Conservation (phyloP, 106 monocot species). For the Alisma plantagoaquatica region DNA sequence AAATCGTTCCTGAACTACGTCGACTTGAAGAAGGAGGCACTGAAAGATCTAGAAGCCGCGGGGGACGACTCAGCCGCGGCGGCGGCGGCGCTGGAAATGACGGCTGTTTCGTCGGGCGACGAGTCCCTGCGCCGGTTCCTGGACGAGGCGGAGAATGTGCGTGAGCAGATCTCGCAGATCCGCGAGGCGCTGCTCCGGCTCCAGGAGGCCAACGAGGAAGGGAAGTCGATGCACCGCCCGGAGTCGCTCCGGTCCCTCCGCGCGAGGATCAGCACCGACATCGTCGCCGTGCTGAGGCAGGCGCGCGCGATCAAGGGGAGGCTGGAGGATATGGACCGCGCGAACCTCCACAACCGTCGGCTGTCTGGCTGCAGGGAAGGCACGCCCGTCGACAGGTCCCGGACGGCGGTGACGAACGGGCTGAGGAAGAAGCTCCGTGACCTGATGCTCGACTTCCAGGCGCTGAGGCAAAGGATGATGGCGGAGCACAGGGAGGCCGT, state of each 20-base stretch:
- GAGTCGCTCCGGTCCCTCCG: slow-evolving; percentile 20
- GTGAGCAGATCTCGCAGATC: slow-evolving; percentile 19
- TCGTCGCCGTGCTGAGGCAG: slow-evolving; percentile 21
- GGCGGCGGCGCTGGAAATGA: slow-evolving; percentile 6
- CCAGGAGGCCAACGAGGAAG: slow-evolving; percentile 30
- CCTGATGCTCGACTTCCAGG: slow-evolving; percentile 31
- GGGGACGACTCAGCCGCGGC: background rate
- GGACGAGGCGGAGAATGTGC: slow-evolving; percentile 14
- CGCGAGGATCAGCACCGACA: slow-evolving; percentile 16
- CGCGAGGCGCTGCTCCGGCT: slow-evolving; percentile 15
- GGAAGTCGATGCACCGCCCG: slow-evolving; percentile 18
- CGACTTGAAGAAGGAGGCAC: slow-evolving; percentile 26
- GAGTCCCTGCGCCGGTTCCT: slow-evolving; percentile 17
- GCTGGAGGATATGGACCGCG: slow-evolving; percentile 15
- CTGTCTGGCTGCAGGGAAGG: slow-evolving; percentile 22
- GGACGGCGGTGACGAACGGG: slow-evolving; percentile 23
- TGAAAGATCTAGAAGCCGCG: slow-evolving; percentile 19
- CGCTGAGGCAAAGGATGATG: slow-evolving; percentile 22
- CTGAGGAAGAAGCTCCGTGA: slow-evolving; percentile 22
- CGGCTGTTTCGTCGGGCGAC: slow-evolving; percentile 5
- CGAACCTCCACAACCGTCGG: slow-evolving; percentile 12
- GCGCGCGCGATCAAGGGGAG: slow-evolving; percentile 10
- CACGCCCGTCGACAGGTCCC: slow-evolving; percentile 19
- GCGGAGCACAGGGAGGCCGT: slow-evolving; percentile 26
- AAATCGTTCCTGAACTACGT: slow-evolving; percentile 36